Evolutionary conservation across 2,329 filamentous ascomycete species (phyloP).

Genomic region (Curvularia spicifera): DNA sequence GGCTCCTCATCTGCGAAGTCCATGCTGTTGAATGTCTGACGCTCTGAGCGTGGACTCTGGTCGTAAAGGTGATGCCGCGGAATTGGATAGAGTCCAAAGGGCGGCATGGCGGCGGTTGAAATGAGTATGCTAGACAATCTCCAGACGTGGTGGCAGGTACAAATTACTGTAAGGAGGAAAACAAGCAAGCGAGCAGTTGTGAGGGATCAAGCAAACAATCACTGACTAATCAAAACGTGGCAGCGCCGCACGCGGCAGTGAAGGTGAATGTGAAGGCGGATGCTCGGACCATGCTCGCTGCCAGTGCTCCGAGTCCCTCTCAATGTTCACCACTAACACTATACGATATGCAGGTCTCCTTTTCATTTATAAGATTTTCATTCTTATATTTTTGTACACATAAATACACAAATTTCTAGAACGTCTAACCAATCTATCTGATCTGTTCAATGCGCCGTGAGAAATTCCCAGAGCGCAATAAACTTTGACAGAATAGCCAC

Average conservation of each 20-base stretch:
- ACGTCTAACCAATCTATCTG: not conserved
- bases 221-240: not conserved
- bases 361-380: not conserved
- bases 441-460: not conserved
- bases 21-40: conserved; percentile 31
- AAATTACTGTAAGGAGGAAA: not conserved
- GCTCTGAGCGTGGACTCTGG: conserved; percentile 3
- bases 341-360: not conserved
- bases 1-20: conserved; percentile 22
- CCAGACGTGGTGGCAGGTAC: not conserved
- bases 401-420: not conserved
- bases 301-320: no score
- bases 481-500: not conserved
- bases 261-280: not conserved
- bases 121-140: not conserved
- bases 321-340: no score
- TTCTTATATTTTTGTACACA: not conserved
- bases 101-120: conserved; percentile 22
- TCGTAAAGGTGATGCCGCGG: conserved; percentile 31
- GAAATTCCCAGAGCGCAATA: not conserved
- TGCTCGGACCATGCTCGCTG: not conserved
- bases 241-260: not conserved
- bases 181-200: not conserved
- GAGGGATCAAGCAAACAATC: not conserved
- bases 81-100: conserved; percentile 34